phyloP scores from a whole-genome alignment of 306 rosid species.

The Sindora glabra region DNA sequence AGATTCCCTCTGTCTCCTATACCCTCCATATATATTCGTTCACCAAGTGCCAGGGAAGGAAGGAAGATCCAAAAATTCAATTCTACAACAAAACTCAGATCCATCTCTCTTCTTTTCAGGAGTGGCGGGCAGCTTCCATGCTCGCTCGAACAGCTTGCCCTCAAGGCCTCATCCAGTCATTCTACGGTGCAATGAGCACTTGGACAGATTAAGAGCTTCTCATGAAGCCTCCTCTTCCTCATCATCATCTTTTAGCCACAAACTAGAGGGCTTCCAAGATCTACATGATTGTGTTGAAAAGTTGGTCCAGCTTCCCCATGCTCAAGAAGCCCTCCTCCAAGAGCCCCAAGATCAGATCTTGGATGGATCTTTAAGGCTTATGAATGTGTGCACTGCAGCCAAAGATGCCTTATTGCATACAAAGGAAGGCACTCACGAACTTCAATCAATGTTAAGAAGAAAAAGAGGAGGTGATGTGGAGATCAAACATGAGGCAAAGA shows the following conservation, averaged over 20 bases:
- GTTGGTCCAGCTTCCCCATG: neutral
- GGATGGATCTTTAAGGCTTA: conserved; percentile 22
- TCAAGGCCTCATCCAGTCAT: conserved; percentile 18
- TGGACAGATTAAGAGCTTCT: conserved; percentile 1
- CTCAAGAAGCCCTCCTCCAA: conserved; percentile 8
- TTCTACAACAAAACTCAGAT: neutral
- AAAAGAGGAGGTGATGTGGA: conserved; percentile 8
- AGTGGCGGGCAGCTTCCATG: conserved; percentile 14
- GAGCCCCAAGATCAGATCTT: conserved; percentile 4
- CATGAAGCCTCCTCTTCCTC: conserved; percentile 17
- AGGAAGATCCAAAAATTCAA: neutral
- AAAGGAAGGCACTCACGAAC: conserved; percentile 10
- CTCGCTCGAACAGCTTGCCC: conserved; percentile 22
- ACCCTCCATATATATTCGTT: conserved; percentile 8
- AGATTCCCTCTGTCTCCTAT: conserved; percentile 17
- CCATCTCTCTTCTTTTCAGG: neutral
- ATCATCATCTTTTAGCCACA: conserved; percentile 13
- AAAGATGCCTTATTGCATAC: conserved; percentile 14
- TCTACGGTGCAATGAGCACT: conserved; percentile 15
- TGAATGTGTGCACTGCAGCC: conserved; percentile 8
- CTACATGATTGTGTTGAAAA: conserved; percentile 20
- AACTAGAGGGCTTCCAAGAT: conserved; percentile 11
- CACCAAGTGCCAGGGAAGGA: neutral
- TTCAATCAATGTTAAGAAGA: conserved; percentile 24
- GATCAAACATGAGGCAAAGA: conserved; percentile 3